phyloP scores from a whole-genome alignment of 768 basidiomycete species.

The Trametes punicea region DNA sequence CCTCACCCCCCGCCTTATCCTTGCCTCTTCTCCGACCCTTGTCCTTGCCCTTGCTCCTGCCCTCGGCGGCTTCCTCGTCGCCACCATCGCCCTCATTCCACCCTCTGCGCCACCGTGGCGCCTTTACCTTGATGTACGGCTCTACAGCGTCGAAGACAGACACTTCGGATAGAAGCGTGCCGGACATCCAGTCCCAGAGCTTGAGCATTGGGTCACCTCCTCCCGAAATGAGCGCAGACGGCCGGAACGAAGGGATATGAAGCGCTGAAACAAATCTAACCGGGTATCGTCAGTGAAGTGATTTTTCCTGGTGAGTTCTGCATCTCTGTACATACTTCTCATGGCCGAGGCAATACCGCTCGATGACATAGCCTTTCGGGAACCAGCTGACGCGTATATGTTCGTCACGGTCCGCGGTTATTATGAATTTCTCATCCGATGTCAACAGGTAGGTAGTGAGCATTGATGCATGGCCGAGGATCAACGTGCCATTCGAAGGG shows the following conservation, averaged over 20 bases:
- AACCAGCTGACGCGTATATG: conserved; percentile 91
- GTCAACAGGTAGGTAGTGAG: conserved; percentile 72
- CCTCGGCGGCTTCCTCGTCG: conserved; percentile 21
- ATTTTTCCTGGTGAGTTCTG: no score
- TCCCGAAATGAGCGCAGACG: conserved; percentile 66
- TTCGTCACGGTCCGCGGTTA: conserved; percentile 93
- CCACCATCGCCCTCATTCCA: conserved; percentile 29
- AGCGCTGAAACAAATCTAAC: conserved; percentile 80
- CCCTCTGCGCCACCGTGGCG: conserved; percentile 29
- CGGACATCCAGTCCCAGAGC: conserved; percentile 78
- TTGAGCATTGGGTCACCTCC: conserved; percentile 81
- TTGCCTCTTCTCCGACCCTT: conserved; percentile 17
- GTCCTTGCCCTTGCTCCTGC: conserved; percentile 21
- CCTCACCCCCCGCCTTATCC: conserved; percentile 15
- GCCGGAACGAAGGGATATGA: conserved; percentile 54
- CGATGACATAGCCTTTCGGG: conserved; percentile 82
- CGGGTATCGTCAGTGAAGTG: no score
- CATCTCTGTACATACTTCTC: conserved; percentile 72
- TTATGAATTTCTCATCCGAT: conserved; percentile 64
- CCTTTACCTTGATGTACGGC: conserved; percentile 38
- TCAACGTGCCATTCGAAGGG: conserved; percentile 61
- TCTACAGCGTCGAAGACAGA: conserved; percentile 39
- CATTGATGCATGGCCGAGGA: conserved; percentile 88
- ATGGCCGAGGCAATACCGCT: conserved; percentile 85
- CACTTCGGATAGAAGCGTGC: conserved; percentile 50